These are phyloP conservation scores for Alternaria sp. DNA, from an alignment of 2,329 filamentous ascomycete species.

Conservation along the genomic window DNA sequence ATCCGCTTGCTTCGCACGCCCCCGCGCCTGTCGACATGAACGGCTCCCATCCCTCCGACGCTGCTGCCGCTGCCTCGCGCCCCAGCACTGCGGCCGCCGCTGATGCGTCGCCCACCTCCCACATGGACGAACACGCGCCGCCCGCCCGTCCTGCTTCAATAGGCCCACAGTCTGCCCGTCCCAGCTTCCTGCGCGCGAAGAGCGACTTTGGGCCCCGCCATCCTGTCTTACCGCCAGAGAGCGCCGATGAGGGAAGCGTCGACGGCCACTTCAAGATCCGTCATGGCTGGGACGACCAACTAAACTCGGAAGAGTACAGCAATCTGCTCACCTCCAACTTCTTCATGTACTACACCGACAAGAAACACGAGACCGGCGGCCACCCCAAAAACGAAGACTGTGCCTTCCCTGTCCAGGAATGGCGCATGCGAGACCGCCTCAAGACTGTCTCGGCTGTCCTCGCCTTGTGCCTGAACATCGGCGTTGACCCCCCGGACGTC, in stretches of 20 bases:
- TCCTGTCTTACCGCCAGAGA: slow-evolving; percentile 32
- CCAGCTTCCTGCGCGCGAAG: slow-evolving; percentile 61
- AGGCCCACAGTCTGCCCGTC: slow-evolving; percentile 55
- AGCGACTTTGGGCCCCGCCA: slow-evolving; percentile 66
- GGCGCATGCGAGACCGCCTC: slow-evolving; percentile 94
- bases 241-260: slow-evolving; percentile 53
- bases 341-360: slow-evolving; percentile 99
- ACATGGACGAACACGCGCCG: slow-evolving; percentile 32
- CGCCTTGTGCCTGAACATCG: slow-evolving; percentile 94
- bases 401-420: slow-evolving; percentile 77
- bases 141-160: slow-evolving; percentile 61
- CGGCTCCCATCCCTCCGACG: slow-evolving; percentile 22
- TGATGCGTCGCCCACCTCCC: slow-evolving; percentile 23
- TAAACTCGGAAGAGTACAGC: slow-evolving; percentile 89
- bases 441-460: slow-evolving; percentile 97
- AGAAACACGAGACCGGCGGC: slow-evolving; percentile 93
- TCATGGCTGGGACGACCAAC: slow-evolving; percentile 92
- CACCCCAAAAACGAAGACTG: slow-evolving; percentile 72
- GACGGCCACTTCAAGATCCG: slow-evolving; percentile 68
- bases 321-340: slow-evolving; percentile 87
- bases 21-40: slow-evolving; percentile 31
- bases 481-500: slow-evolving; percentile 95
- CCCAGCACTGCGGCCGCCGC: slow-evolving; percentile 35
- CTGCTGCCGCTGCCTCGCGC: slow-evolving; percentile 26
- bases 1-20: slow-evolving; percentile 41